Conservation (phyloP, 495 filamentous ascomycete genomes). For the Cetradonia linearis region DNA sequence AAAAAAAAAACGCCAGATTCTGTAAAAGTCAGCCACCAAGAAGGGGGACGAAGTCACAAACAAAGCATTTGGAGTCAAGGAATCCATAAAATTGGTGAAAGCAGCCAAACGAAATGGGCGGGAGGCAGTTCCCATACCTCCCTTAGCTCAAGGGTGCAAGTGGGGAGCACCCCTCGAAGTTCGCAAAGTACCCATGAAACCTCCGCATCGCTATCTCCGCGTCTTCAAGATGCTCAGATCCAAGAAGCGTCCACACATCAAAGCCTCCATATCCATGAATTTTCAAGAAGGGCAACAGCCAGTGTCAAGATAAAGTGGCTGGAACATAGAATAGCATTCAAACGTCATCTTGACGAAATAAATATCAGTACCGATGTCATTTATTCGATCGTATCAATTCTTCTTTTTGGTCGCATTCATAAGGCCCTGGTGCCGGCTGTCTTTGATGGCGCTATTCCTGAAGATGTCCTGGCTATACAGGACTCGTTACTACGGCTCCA, state of each 20-base stretch:
- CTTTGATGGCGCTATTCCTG: not conserved
- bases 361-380: not conserved
- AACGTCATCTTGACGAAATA: not conserved
- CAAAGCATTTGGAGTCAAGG: too few relatives aligned
- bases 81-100: too few relatives aligned
- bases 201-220: not conserved
- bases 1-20: too few relatives aligned
- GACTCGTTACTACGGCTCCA: slow-evolving; percentile 2
- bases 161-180: not conserved
- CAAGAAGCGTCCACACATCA: not conserved
- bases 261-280: not conserved
- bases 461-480: not conserved
- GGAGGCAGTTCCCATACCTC: too few relatives aligned
- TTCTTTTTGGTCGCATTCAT: not conserved
- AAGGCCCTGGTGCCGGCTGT: not conserved
- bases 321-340: not conserved
- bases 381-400: not conserved
- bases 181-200: not conserved
- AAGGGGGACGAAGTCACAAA: too few relatives aligned
- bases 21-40: too few relatives aligned
- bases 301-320: not conserved
- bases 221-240: not conserved
- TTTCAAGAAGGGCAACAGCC: not conserved
- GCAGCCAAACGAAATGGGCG: too few relatives aligned
- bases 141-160: too few relatives aligned